Base-by-base conservation (phyloP, 176 grass and related monocot genomes). In the Saccharum officinarum region DNA sequence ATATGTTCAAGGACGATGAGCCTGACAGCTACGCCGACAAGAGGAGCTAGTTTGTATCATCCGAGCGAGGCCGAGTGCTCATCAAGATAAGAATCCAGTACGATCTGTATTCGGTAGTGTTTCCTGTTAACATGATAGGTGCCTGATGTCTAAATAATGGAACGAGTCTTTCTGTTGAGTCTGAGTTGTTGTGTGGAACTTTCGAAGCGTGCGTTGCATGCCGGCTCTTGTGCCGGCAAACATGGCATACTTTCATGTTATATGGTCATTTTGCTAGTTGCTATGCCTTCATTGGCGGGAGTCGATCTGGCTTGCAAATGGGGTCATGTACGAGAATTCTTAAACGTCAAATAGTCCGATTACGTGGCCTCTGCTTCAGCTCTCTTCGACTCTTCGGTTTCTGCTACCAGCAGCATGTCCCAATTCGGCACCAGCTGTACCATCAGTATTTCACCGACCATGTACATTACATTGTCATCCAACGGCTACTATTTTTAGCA, bases 1-100 rank as follows among this genome's bases (percentile, higher is more conserved):
- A 76, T n/a, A 3, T 81, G 49, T 80, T 79, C 46, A 87, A 88
- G 60, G 87, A 90, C 0, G 67, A 69, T 1, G 80, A 87, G 10
- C 75, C 75, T 5, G 81, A 91, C 63, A 81, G 14, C 75, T 83
- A 76, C 0, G 70, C 81, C 20, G 50, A 62, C 76, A 91, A 91
- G 23, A 69, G 81, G 62, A 41, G 50, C 52, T 84, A 91, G 71
- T 71, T 18, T 34, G 7, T 3, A 16, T 9, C 23, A 22, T 8
- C 25, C 13, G 1, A 3, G 10, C 47, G 63, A 66, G 28, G 31
- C n/a, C 13, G 60, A 75, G 38, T 16, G 68, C 10, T 84, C 47
- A 20, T 38, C 20, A 26, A 36, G 72, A 45, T 37, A 52, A 76
- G 69, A 86, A 23, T 72, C 31, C 41, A 13, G 67, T 50, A 54